Conservation (phyloP, 2,329 filamentous ascomycete species). For the Penicillium sumatraense region DNA sequence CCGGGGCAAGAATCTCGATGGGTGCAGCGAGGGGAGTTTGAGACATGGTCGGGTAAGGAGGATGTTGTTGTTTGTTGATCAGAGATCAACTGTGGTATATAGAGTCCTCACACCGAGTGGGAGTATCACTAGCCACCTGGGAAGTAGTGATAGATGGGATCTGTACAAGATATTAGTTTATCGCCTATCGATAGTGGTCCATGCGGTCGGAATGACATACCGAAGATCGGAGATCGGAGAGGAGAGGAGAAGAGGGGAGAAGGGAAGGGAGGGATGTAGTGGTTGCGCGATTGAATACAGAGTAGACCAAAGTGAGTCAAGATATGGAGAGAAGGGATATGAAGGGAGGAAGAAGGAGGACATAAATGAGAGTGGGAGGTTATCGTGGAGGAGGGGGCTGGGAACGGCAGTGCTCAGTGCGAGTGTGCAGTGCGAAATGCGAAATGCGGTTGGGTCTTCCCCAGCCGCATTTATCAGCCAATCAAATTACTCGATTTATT, state of each 20-base stretch:
- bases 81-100: too few species aligned
- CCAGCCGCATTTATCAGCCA: slow-evolving; percentile 17
- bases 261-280: neutral
- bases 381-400: slow-evolving; percentile 32
- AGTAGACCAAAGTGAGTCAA: neutral
- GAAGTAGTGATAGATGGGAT: too few species aligned
- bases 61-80: slow-evolving; percentile 8
- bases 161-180: too few species aligned
- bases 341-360: slow-evolving; percentile 11
- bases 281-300: too few species aligned
- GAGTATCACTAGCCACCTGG: slow-evolving; percentile 23
- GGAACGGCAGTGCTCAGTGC: slow-evolving; percentile 24
- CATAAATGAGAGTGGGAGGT: slow-evolving; percentile 15
- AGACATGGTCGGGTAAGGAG: slow-evolving; percentile 37
- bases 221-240: too few species aligned
- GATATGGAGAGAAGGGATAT: neutral
- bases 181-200: slow-evolving; percentile 10
- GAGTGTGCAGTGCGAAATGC: too few species aligned
- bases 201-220: slow-evolving; percentile 32
- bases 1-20: slow-evolving; percentile 42
- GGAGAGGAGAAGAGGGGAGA: neutral
- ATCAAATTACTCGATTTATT: neutral
- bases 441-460: slow-evolving; percentile 24
- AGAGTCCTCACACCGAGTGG: too few species aligned
- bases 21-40: slow-evolving; percentile 43